These are phyloP conservation scores for Eucalyptus guilfoylei DNA, from an alignment of 345 rosid species.

Conservation along the genomic window DNA sequence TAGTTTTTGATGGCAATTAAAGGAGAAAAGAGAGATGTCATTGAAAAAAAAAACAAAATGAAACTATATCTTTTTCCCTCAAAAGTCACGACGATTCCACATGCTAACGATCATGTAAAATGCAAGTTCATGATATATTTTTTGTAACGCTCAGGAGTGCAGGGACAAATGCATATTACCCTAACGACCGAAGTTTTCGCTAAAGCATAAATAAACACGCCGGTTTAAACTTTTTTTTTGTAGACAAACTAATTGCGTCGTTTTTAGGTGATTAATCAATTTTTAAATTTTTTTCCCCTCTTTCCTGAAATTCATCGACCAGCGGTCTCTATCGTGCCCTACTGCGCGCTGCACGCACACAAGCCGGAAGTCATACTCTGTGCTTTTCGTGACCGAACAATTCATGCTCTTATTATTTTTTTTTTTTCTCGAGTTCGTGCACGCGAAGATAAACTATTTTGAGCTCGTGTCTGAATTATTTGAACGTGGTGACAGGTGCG, in stretches of 20 bases:
- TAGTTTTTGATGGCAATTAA: background rate
- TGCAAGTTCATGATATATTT: background rate
- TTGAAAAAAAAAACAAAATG: background rate
- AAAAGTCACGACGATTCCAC: background rate
- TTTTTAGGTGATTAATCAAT: background rate
- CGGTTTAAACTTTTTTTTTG: background rate
- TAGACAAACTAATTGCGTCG: background rate
- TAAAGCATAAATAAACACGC: background rate
- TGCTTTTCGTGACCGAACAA: background rate
- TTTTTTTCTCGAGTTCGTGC: background rate
- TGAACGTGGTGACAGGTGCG: background rate
- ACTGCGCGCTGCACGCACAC: background rate
- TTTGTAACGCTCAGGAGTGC: background rate
- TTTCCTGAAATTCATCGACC: background rate
- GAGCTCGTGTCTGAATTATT: background rate
- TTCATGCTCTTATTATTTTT: background rate
- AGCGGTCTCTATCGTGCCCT: background rate
- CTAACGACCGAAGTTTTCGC: background rate
- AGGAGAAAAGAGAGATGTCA: background rate
- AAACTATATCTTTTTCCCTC: background rate
- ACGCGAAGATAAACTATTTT: background rate
- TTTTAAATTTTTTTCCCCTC: background rate
- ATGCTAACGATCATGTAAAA: background rate
- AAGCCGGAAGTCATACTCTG: background rate
- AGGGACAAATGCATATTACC: accelerated